Conservation (phyloP, 2,329 filamentous ascomycete species). For the Aspergillus fructus region DNA sequence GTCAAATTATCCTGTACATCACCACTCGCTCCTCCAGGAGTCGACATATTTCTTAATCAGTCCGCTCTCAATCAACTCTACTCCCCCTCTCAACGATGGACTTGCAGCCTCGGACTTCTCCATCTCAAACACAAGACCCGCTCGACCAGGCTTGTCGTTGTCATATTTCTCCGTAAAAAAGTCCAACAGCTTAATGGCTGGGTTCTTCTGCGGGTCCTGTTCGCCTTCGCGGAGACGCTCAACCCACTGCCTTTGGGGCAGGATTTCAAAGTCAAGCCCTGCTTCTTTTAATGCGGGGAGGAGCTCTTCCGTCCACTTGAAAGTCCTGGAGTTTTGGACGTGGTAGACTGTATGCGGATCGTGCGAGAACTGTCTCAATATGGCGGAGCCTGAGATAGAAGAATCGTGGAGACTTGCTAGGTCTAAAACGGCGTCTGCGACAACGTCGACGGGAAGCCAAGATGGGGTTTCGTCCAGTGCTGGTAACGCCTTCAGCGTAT, state of each 20-base stretch:
- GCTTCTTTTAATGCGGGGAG: conserved; percentile 31
- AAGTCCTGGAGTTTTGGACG: conserved; percentile 19
- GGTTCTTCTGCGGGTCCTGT: conserved; percentile 50
- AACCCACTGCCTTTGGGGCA: conserved; percentile 35
- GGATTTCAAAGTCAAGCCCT: conserved; percentile 33
- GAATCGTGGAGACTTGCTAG: background rate
- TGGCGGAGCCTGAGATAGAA: background rate
- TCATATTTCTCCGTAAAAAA: conserved; percentile 55
- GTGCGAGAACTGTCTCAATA: background rate
- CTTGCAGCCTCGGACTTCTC: conserved; percentile 5
- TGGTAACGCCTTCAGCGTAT: conserved; percentile 11
- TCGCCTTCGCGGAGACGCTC: conserved; percentile 42
- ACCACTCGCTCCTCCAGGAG: conserved; percentile 7
- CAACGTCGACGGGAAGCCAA: conserved; percentile 15
- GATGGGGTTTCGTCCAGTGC: conserved; percentile 13
- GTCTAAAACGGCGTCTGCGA: conserved; percentile 11
- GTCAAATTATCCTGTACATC: background rate
- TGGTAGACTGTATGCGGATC: conserved; percentile 11
- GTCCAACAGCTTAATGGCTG: conserved; percentile 54
- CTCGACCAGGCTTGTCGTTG: background rate
- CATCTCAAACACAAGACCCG: background rate
- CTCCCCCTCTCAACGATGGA: background rate
- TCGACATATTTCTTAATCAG: conserved; percentile 11
- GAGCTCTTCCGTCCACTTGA: conserved; percentile 38
- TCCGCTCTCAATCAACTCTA: conserved; percentile 10